Evolutionary conservation across 164 flowering plant species (phyloP).

Genomic region (Sedum album): DNA sequence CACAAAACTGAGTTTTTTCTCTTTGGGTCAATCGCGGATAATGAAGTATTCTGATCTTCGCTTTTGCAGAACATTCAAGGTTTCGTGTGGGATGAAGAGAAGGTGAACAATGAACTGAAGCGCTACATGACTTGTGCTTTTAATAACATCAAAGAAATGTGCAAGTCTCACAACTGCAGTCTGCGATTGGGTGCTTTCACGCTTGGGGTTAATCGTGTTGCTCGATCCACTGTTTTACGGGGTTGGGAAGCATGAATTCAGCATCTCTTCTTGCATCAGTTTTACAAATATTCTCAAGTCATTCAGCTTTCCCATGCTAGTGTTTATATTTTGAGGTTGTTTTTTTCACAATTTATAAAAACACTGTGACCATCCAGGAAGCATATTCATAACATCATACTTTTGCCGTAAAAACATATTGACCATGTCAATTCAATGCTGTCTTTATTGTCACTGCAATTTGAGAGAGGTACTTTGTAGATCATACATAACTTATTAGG

Average conservation of each 20-base stretch:
- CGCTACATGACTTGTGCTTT: slow-evolving; percentile 77
- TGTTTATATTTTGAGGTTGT: too few species aligned
- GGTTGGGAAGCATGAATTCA: slow-evolving; percentile 79
- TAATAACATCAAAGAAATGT: slow-evolving; percentile 58
- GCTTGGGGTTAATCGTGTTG: slow-evolving; percentile 78
- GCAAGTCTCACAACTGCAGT: slow-evolving; percentile 61
- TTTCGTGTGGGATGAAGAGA: slow-evolving; percentile 94
- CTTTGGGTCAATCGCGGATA: not conserved
- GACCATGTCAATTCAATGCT: not conserved
- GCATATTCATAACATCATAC: slow-evolving; percentile 3
- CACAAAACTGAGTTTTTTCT: not conserved
- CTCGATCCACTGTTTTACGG: slow-evolving; percentile 66
- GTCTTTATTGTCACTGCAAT: not conserved
- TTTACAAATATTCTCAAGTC: too few species aligned
- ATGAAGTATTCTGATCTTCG: not conserved
- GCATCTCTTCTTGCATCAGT: not conserved
- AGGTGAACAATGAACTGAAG: slow-evolving; percentile 61
- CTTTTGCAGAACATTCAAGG: slow-evolving; percentile 85
- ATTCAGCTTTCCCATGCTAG: too few species aligned
- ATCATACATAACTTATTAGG: not conserved
- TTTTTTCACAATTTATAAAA: too few species aligned
- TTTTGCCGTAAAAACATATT: too few species aligned
- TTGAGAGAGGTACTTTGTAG: not conserved
- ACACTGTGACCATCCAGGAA: slow-evolving; percentile 58
- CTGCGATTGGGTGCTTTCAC: slow-evolving; percentile 96